Base-by-base conservation (phyloP, 2,329 filamentous ascomycete genomes). In the Huntiella moniliformis region DNA sequence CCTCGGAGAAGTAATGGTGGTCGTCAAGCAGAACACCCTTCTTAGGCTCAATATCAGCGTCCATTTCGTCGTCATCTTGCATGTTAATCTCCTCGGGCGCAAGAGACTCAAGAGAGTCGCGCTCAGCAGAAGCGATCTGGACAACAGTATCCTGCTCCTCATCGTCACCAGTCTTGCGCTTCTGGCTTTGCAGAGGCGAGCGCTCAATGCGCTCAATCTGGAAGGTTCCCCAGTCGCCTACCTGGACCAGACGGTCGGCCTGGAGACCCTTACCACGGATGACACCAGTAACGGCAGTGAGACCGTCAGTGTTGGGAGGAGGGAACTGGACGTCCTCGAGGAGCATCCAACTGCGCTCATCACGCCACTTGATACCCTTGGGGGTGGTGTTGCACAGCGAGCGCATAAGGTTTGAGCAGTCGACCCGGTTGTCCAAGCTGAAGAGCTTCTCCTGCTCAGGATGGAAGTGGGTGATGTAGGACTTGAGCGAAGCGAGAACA, bases 1-100 rank as follows among this genome's bases (percentile, higher is more conserved):
- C 85, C 38, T 96, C 88, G 0, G 87, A 87, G 58, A 96, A 98
- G 61, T 98, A 98, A 59, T 96, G 88, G 60, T 98, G 88, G 53
- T 96, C 88, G 54, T 98, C 91, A 7, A 98, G 69, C 36, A 98
- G 66, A 1, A 98, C 91, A 52, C 88, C 91, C 63, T 88, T 93
- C 57, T 79, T 78, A 38, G 70, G 67, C 35, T 44, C 36, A 2
- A 67, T 64, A 3, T 53, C 53, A 55, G 61, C 58, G 28, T 58
- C 58, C 52, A 60, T 62, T 12, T 65, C 63, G 16, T 74, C 73
- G 51, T 83, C 81, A 17, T 61, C 62, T 16, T 68, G 61, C 84
- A 94, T 91, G 49, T 74, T 67, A 3, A 78, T 72, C 55, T 88
- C 85, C 58, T 96, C 88, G 0, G 87, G 88, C 0, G 91, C 88